Percentiles rank a stretch among this genome's conserved stretches.
Evolutionary conservation across 495 filamentous ascomycete genomes (phyloP).

Genomic region (Copromyces sp.): DNA sequence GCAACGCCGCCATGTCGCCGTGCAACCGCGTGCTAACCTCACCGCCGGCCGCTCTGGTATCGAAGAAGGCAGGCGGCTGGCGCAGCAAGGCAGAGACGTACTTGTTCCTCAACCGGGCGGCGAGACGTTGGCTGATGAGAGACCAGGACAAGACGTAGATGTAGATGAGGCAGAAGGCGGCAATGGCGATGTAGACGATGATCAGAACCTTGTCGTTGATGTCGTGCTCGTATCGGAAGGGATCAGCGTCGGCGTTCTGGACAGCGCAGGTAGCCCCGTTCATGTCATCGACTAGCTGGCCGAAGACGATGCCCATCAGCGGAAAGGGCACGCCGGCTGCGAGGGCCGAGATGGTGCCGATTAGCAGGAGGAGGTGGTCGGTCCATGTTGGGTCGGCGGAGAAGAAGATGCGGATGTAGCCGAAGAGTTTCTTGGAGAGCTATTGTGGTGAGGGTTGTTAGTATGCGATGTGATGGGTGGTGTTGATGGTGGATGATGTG

Average conservation of each 20-base stretch:
- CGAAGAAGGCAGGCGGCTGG: slow-evolving; percentile 53
- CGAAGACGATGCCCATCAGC: slow-evolving; percentile 56
- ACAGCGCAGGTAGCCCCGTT: slow-evolving; percentile 44
- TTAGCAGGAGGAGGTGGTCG: slow-evolving; percentile 37
- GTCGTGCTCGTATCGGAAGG: slow-evolving; percentile 24
- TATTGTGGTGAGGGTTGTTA: neutral
- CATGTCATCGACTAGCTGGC: slow-evolving; percentile 54
- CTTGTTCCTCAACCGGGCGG: slow-evolving; percentile 47
- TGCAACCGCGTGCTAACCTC: slow-evolving; percentile 52
- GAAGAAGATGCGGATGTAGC: slow-evolving; percentile 12
- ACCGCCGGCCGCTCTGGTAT: slow-evolving; percentile 37
- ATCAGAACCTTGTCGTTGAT: slow-evolving; percentile 49
- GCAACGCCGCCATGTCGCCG: slow-evolving; percentile 49
- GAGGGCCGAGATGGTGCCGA: slow-evolving; percentile 44
- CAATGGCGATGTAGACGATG: slow-evolving; percentile 53
- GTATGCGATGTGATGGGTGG: neutral
- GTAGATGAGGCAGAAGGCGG: slow-evolving; percentile 50
- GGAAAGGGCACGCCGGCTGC: slow-evolving; percentile 58
- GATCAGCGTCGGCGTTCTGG: slow-evolving; percentile 12
- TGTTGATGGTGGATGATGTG: neutral
- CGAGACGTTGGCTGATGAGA: slow-evolving; percentile 48
- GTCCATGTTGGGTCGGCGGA: slow-evolving; percentile 27
- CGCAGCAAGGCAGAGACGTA: slow-evolving; percentile 48
- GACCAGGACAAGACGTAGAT: slow-evolving; percentile 46
- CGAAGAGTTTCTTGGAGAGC: neutral